phyloP scores from a whole-genome alignment of 257 asterid species.

The Fraxinus pennsylvanica region DNA sequence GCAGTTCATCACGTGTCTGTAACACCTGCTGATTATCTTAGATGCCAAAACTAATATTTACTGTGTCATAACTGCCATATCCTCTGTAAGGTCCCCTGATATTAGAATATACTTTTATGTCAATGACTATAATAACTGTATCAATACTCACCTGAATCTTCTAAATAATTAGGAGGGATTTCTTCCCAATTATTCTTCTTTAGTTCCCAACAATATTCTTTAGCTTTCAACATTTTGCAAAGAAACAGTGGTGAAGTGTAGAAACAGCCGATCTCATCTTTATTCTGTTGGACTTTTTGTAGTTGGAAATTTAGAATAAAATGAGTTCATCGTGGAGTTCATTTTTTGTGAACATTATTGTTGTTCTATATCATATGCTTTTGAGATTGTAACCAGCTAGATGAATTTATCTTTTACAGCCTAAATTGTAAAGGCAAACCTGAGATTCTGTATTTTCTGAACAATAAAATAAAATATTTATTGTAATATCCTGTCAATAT shows the following conservation, averaged over 20 bases:
- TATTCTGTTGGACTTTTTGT: neutral
- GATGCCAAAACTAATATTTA: neutral
- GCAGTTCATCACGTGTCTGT: neutral
- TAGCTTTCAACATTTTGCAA: neutral
- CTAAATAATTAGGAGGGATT: constrained; percentile 3
- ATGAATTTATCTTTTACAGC: neutral
- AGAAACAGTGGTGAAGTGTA: neutral
- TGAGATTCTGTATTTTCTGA: neutral
- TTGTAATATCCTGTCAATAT: neutral
- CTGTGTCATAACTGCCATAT: neutral
- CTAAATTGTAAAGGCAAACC: neutral
- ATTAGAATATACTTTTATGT: neutral
- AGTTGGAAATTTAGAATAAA: neutral
- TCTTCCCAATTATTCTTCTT: neutral
- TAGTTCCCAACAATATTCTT: neutral
- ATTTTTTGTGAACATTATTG: neutral
- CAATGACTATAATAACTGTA: neutral
- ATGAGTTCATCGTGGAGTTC: neutral
- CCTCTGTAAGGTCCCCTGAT: constrained; percentile 4
- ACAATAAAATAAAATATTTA: too few relatives aligned
- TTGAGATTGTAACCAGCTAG: neutral
- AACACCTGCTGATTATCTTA: neutral
- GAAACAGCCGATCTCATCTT: neutral
- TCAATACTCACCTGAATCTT: neutral
- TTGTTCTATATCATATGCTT: neutral